phyloP scores from a whole-genome alignment of 352 stramenopile genomes.

The Pythium guiyangense region DNA sequence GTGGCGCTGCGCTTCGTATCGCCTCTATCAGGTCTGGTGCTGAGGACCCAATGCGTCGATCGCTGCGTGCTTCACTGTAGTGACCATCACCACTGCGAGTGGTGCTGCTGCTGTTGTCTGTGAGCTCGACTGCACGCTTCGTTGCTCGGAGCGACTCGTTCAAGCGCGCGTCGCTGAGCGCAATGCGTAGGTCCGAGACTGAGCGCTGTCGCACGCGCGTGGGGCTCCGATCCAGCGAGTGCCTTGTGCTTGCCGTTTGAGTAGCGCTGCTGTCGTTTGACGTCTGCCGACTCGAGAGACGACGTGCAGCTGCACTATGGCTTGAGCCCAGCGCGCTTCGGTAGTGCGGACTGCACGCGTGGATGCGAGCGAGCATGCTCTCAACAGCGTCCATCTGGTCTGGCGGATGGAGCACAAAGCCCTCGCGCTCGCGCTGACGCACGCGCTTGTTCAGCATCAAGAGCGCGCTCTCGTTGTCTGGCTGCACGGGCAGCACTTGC shows the following conservation, averaged over 20 bases:
- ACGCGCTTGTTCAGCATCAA: constrained; percentile 29
- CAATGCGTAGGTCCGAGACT: constrained; percentile 2
- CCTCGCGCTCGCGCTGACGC: constrained; percentile 8
- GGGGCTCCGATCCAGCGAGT: constrained; percentile 13
- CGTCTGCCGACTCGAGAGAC: neutral
- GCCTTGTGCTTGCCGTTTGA: neutral
- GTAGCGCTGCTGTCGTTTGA: neutral
- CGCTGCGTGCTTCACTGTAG: too few relatives aligned
- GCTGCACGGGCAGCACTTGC: constrained; percentile 18
- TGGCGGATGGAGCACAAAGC: constrained; percentile 17
- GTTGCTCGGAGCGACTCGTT: constrained; percentile 5
- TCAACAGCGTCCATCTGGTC: constrained; percentile 17
- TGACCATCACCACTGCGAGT: too few relatives aligned
- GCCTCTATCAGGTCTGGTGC: neutral
- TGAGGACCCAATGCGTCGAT: too few relatives aligned
- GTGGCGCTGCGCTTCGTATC: too few relatives aligned
- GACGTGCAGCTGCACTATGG: neutral
- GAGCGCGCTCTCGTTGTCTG: constrained; percentile 15
- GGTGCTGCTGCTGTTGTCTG: neutral
- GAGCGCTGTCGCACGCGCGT: constrained; percentile 15
- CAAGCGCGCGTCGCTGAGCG: constrained; percentile 12
- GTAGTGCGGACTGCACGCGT: constrained; percentile 2
- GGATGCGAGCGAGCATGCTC: constrained; percentile 4
- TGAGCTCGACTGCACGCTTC: neutral
- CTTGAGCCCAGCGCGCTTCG: neutral